phyloP scores from a whole-genome alignment of 2,329 filamentous ascomycete genomes.

The Colletotrichum orbiculare region DNA sequence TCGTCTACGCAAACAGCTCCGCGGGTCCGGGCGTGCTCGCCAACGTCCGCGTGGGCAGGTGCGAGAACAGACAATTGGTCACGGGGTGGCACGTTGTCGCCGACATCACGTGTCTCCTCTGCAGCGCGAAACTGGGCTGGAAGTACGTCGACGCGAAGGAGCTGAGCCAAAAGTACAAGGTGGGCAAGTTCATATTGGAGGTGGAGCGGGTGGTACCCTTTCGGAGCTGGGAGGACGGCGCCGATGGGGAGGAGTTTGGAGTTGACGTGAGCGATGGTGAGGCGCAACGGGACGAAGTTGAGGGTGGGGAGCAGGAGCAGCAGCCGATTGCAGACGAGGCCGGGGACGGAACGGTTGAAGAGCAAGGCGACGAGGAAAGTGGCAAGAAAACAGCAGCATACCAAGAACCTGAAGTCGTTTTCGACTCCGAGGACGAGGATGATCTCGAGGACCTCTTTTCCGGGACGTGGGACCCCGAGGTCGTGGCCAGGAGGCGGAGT shows the following conservation, averaged over 20 bases:
- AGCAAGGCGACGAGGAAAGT: slow-evolving; percentile 17
- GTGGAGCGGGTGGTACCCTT: slow-evolving; percentile 65
- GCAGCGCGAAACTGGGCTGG: slow-evolving; percentile 70
- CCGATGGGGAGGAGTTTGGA: slow-evolving; percentile 25
- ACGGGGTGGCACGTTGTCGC: slow-evolving; percentile 74
- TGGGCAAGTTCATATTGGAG: slow-evolving; percentile 76
- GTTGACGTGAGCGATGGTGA: slow-evolving; percentile 26
- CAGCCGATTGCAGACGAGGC: slow-evolving; percentile 1
- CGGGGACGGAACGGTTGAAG: slow-evolving; percentile 34
- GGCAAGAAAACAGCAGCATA: neutral
- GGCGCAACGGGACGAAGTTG: neutral
- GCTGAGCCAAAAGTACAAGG: slow-evolving; percentile 71
- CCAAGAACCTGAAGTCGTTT: slow-evolving; percentile 58
- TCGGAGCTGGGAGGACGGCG: slow-evolving; percentile 65
- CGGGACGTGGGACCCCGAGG: slow-evolving; percentile 68
- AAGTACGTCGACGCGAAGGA: slow-evolving; percentile 75
- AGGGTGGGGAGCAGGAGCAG: slow-evolving; percentile 13
- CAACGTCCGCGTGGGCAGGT: slow-evolving; percentile 66
- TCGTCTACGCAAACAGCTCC: slow-evolving; percentile 36
- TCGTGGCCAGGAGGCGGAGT: slow-evolving; percentile 58
- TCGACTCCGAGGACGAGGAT: slow-evolving; percentile 73
- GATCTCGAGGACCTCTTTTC: slow-evolving; percentile 75
- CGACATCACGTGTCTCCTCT: slow-evolving; percentile 69
- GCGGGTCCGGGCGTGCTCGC: slow-evolving; percentile 50
- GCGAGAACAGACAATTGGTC: slow-evolving; percentile 67